phyloP scores from a whole-genome alignment of 345 rosid species.

The Anastatica hierochuntica region DNA sequence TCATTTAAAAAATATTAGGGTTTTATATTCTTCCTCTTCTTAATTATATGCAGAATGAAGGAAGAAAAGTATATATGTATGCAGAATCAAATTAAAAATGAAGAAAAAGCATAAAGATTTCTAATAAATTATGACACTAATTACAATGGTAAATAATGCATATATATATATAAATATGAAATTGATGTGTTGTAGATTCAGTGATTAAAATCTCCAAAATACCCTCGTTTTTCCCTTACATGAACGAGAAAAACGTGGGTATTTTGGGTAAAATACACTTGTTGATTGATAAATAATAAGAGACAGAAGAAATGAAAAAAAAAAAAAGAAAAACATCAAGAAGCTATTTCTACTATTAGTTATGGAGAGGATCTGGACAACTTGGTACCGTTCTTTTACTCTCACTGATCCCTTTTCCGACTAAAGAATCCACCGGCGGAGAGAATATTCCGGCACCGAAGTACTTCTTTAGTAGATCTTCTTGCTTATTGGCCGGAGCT shows the following conservation, averaged over 20 bases:
- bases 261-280: constrained; percentile 27
- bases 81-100: too few relatives aligned
- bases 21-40: too few relatives aligned
- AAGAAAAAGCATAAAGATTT: too few relatives aligned
- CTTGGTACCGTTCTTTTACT: constrained; percentile 72
- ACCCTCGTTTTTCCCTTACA: constrained; percentile 29
- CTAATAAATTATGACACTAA: too few relatives aligned
- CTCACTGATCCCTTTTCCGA: constrained; percentile 35
- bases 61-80: too few relatives aligned
- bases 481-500: constrained; percentile 4
- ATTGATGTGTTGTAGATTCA: constrained; percentile 6
- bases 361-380: constrained; percentile 94
- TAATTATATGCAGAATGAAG: too few relatives aligned
- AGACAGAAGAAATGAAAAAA: not conserved
- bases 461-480: constrained; percentile 28
- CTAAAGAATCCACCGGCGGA: constrained; percentile 24
- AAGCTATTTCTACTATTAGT: constrained; percentile 38
- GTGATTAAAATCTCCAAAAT: constrained; percentile 24
- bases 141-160: too few relatives aligned
- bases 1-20: too few relatives aligned
- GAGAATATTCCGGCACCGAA: constrained; percentile 29
- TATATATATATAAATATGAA: too few relatives aligned
- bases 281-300: not conserved
- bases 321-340: not conserved
- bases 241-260: constrained; percentile 24